These are phyloP conservation scores for Myotisia sp. DNA, from an alignment of 2,329 filamentous ascomycete species.

Conservation along the genomic window DNA sequence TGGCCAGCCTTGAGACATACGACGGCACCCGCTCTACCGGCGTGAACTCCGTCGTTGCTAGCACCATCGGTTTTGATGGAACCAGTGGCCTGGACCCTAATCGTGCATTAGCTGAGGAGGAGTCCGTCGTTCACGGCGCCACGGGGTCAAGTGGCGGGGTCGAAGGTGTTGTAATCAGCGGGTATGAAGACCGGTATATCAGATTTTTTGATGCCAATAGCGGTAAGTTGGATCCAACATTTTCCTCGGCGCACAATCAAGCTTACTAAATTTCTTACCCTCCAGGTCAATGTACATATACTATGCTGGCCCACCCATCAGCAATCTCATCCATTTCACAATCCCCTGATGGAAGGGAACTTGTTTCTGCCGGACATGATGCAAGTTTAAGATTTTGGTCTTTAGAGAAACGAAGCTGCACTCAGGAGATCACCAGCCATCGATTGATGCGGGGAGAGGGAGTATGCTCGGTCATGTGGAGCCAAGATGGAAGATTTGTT, in stretches of 20 bases:
- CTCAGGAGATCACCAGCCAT: conserved; percentile 86
- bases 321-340: conserved; percentile 84
- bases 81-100: conserved; percentile 46
- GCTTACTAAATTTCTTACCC: neutral
- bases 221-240: conserved; percentile 48
- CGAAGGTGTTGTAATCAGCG: conserved; percentile 87
- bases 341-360: conserved; percentile 82
- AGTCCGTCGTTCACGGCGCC: conserved; percentile 59
- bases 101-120: conserved; percentile 52
- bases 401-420: conserved; percentile 86
- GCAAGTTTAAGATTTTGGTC: conserved; percentile 95
- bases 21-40: conserved; percentile 69
- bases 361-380: conserved; percentile 91
- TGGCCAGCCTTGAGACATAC: conserved; percentile 90
- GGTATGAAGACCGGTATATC: conserved; percentile 91
- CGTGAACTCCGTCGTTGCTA: conserved; percentile 83
- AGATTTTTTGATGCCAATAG: conserved; percentile 97
- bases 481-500: conserved; percentile 84
- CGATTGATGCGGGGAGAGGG: conserved; percentile 92
- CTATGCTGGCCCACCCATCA: conserved; percentile 90
- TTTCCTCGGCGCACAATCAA: conserved; percentile 12
- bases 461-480: conserved; percentile 90
- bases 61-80: conserved; percentile 64
- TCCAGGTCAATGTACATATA: conserved; percentile 94
- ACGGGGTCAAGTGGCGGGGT: conserved; percentile 71